These are phyloP conservation scores for Dictyostelium brefeldianum DNA, from an alignment of 78 protist species.

Conservation along the genomic window DNA sequence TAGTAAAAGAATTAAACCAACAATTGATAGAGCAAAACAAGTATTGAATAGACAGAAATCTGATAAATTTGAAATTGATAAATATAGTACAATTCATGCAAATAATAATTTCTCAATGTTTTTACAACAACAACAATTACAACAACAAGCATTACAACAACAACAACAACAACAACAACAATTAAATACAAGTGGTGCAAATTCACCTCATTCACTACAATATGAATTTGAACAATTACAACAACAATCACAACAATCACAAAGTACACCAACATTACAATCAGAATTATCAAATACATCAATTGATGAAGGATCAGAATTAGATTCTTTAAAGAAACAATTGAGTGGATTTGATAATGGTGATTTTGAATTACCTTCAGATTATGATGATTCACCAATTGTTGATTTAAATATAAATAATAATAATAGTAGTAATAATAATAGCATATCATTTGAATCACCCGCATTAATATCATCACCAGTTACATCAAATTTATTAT, in stretches of 20 bases:
- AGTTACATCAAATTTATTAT: background rate
- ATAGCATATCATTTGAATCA: background rate
- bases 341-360: background rate
- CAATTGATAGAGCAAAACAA: slow-evolving; percentile 27
- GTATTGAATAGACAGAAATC: slow-evolving; percentile 55
- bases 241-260: slow-evolving; percentile 3
- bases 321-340: slow-evolving; percentile 33
- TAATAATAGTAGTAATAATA: background rate
- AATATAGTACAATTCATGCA: slow-evolving; percentile 20
- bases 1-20: slow-evolving; percentile 43
- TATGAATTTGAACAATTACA: slow-evolving; percentile 53
- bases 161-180: slow-evolving; percentile 11
- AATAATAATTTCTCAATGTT: slow-evolving; percentile 10
- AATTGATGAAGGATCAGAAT: background rate
- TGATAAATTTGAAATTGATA: slow-evolving; percentile 25
- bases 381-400: background rate
- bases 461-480: background rate
- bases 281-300: background rate
- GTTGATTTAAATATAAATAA: too few relatives aligned
- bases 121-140: slow-evolving; percentile 22
- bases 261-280: slow-evolving; percentile 19
- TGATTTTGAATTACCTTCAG: slow-evolving; percentile 5
- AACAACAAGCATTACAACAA: slow-evolving; percentile 6
- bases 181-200: background rate
- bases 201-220: slow-evolving; percentile 34